These are phyloP conservation scores for Apostasia shenzhenica DNA, from an alignment of 106 monocot genomes.

Conservation along the genomic window DNA sequence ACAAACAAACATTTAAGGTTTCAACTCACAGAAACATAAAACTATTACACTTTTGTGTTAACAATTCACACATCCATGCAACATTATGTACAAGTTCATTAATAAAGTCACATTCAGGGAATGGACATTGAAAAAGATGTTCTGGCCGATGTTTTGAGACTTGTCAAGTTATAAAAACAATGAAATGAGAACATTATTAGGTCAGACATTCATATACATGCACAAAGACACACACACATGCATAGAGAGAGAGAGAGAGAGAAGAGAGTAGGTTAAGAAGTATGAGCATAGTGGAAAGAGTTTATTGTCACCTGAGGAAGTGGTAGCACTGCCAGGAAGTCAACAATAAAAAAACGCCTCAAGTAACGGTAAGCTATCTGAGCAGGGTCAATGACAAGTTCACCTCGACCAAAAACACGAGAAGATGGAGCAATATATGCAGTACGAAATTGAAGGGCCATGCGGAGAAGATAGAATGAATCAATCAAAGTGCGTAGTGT, in stretches of 20 bases:
- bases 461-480: conserved; percentile 61
- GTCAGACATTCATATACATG: no score
- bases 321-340: conserved; percentile 77
- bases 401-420: conserved; percentile 93
- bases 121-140: no score
- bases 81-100: no score
- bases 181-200: no score
- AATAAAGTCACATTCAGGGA: no score
- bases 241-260: not conserved
- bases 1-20: no score
- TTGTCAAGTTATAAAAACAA: no score
- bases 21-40: no score
- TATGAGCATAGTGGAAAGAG: not conserved
- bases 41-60: no score
- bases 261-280: not conserved
- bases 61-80: no score
- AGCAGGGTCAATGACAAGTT: conserved; percentile 76
- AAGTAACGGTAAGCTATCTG: conserved; percentile 68
- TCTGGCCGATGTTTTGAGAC: no score
- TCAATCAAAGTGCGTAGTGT: conserved; percentile 75
- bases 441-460: conserved; percentile 77
- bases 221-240: no score
- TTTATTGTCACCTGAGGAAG: conserved; percentile 73
- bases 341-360: conserved; percentile 51
- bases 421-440: conserved; percentile 86